Conservation (phyloP, 352 stramenopile species). For the Globisporangium sylvaticum region DNA sequence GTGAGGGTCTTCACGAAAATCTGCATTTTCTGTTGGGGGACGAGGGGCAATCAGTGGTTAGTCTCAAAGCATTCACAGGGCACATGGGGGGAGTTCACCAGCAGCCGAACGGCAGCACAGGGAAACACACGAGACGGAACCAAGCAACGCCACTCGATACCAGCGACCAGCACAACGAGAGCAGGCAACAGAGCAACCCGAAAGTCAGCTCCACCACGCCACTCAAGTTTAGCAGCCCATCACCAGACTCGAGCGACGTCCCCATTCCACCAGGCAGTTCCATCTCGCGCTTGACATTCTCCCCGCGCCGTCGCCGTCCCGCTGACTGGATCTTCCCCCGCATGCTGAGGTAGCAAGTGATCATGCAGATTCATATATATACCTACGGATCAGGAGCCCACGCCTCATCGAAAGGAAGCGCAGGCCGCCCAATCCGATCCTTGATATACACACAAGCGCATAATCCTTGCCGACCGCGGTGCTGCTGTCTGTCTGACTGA, state of each 20-base stretch:
- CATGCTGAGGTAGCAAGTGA: slow-evolving; percentile 25
- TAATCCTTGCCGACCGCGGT: slow-evolving; percentile 35
- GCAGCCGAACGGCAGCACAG: neutral
- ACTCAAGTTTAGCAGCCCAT: neutral
- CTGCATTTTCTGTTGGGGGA: slow-evolving; percentile 82
- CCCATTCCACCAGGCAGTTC: neutral
- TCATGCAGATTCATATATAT: slow-evolving; percentile 71
- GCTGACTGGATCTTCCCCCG: neutral
- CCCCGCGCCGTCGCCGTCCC: neutral
- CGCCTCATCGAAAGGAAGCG: slow-evolving; percentile 3
- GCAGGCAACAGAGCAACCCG: neutral
- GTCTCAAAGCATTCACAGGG: slow-evolving; percentile 7
- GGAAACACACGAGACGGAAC: neutral
- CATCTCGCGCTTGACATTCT: neutral
- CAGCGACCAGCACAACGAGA: neutral
- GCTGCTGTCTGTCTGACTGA: slow-evolving; percentile 11
- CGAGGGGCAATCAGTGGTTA: slow-evolving; percentile 6
- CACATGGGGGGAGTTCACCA: neutral
- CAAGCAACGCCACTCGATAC: neutral
- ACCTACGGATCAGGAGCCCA: slow-evolving; percentile 69
- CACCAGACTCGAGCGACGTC: neutral
- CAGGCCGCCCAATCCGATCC: slow-evolving; percentile 67
- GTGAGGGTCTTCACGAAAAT: slow-evolving; percentile 95
- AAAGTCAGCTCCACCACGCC: neutral
- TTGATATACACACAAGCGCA: slow-evolving; percentile 75